Conservation (phyloP, 2,329 filamentous ascomycete genomes). For the Didymella glomerata region DNA sequence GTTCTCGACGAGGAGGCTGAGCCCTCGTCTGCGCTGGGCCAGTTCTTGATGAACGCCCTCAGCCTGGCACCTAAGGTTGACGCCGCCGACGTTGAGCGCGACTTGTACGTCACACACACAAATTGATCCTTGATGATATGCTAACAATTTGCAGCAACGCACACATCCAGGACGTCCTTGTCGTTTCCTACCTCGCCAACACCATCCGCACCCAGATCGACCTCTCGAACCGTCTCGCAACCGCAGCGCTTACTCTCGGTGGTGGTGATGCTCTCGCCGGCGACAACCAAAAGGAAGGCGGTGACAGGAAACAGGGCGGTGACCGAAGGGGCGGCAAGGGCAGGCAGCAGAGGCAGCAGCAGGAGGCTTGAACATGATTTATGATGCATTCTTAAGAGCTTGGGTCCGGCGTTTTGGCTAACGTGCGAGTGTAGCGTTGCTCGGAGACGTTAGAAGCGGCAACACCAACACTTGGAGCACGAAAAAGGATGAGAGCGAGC, state of each 20-base stretch:
- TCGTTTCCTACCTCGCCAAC: slow-evolving; percentile 98
- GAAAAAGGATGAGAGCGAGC: slow-evolving; percentile 11
- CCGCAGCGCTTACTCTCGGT: slow-evolving; percentile 60
- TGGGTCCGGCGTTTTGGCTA: slow-evolving; percentile 35
- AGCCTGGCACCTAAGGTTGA: slow-evolving; percentile 96
- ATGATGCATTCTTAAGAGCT: slow-evolving; percentile 28
- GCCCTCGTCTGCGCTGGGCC: slow-evolving; percentile 89
- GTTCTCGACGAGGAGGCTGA: slow-evolving; percentile 93
- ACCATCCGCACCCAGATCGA: slow-evolving; percentile 99
- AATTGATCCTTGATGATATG: slow-evolving; percentile 10
- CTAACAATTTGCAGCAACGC: slow-evolving; percentile 74
- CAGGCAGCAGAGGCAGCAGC: slow-evolving; percentile 43
- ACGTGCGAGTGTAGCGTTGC: slow-evolving; percentile 23
- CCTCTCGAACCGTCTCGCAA: slow-evolving; percentile 91
- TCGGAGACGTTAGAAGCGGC: slow-evolving; percentile 12
- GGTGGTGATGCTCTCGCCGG: slow-evolving; percentile 50
- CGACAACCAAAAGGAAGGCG: slow-evolving; percentile 47
- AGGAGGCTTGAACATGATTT: slow-evolving; percentile 43
- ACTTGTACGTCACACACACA: slow-evolving; percentile 71
- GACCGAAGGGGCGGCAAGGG: slow-evolving; percentile 46
- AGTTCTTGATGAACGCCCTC: slow-evolving; percentile 93
- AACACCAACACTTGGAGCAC: slow-evolving; percentile 17
- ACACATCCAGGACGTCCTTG: slow-evolving; percentile 98
- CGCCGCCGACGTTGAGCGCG: slow-evolving; percentile 85
- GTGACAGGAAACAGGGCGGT: slow-evolving; percentile 41